A percentile compares a stretch with the other conserved stretches of the same genome.
phyloP scores from a whole-genome alignment of 331 rosid species.

The Acacia concinna region DNA sequence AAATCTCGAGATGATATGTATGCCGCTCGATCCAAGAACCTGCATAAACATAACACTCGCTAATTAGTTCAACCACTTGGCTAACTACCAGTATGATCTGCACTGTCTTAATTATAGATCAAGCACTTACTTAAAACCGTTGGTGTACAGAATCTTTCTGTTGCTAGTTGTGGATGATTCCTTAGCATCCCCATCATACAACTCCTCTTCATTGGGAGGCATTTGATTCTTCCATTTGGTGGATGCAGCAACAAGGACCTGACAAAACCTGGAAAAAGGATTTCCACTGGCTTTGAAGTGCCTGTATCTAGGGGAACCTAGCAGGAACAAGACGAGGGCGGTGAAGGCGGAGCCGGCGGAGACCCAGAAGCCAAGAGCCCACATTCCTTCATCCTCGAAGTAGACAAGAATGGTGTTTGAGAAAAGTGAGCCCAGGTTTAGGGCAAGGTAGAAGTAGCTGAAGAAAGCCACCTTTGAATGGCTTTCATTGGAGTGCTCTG shows the following conservation, averaged over 20 bases:
- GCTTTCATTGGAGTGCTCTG: conserved; percentile 70
- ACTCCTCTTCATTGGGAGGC: conserved; percentile 60
- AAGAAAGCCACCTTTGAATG: conserved; percentile 75
- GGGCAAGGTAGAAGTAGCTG: conserved; percentile 93
- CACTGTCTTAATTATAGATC: not conserved
- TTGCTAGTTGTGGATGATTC: conserved; percentile 47
- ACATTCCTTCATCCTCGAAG: conserved; percentile 83
- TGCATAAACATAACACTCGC: conserved; percentile 26
- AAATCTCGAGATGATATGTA: conserved; percentile 73
- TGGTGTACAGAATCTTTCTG: conserved; percentile 85
- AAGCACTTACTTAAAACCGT: conserved; percentile 84
- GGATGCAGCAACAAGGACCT: conserved; percentile 74
- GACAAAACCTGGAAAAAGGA: conserved; percentile 83
- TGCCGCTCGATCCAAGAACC: conserved; percentile 98
- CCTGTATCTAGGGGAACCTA: conserved; percentile 71
- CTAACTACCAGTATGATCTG: not conserved
- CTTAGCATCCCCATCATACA: conserved; percentile 42
- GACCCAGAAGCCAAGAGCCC: conserved; percentile 91
- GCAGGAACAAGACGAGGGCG: conserved; percentile 82
- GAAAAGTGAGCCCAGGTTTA: conserved; percentile 88
- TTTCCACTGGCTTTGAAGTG: conserved; percentile 92
- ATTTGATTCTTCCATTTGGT: conserved; percentile 60
- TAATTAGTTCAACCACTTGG: not conserved
- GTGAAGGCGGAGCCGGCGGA: conserved; percentile 76
- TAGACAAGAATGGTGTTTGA: conserved; percentile 84